Base-by-base conservation (phyloP, 2,329 filamentous ascomycete species). In the Ceratocystis cubensis region DNA sequence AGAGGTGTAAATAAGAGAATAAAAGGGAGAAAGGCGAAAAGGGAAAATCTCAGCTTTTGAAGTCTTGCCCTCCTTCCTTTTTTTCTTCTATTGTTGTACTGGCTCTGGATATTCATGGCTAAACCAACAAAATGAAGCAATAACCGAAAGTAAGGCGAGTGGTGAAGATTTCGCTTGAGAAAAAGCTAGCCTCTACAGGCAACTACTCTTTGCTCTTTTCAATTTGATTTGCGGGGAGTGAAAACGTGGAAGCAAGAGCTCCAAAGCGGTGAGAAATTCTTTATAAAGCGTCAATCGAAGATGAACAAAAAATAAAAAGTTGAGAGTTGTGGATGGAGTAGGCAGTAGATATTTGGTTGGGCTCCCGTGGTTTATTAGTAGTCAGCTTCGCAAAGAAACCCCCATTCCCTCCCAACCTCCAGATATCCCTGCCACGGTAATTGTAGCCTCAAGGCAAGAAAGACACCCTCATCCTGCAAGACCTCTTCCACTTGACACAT, bases 141-240 rank as follows among this genome's bases (percentile, higher is more conserved):
- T n/a, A 53, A 64, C 46, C 17, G 48, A 64, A 50, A 37, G 46
- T 50, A 56, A 50, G 44, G 44, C 61, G 37, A 48, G 61, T 25
- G 44, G 61, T 41, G 61, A 33, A 41, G 30, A 37, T 50, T 50
- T 20, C 1, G 37, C 37, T 41, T 41, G 3, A 41, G 37, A 41
- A 41, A 41, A 41, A 4, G 2, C 37, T 41, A 41, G 37, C 37
- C 13, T 41, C 37, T 41, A 41, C 37, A 41, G 13, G 37, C 10
- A 41, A 41, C 10, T 41, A 41, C 37, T 41, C 37, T 41, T 41
- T 3, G 10, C 37, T 41, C 37, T 41, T 41, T 13, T 15, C 10
- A 41, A 41, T 41, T 1, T 4, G 37, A 41, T 41, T 15, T 41
- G 37, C 3, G 37, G 37, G 37, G 33, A 13, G 37, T 4, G 10